A percentile compares a stretch with the other conserved stretches of the same genome.
These are phyloP conservation scores for Ganoderma meredithae DNA, from an alignment of 1,284 basidiomycete genomes.

Conservation along the genomic window DNA sequence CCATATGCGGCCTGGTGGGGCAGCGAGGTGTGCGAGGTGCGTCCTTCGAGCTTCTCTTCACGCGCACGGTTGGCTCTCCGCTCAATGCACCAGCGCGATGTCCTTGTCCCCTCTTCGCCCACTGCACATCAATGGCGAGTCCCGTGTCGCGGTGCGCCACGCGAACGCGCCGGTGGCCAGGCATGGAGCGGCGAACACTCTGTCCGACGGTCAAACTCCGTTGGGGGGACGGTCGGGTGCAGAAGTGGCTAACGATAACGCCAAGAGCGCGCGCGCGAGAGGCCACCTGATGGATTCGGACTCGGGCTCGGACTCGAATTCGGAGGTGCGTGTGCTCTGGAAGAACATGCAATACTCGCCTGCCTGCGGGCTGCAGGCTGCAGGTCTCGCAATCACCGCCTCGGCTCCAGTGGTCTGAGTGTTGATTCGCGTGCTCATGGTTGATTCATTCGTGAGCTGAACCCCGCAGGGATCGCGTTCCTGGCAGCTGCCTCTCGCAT, in stretches of 20 bases:
- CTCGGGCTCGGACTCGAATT: background rate
- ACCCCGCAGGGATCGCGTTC: background rate
- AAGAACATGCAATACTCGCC: background rate
- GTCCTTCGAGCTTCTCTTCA: no score
- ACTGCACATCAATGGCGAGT: background rate
- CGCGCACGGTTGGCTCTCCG: no score
- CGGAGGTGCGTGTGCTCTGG: background rate
- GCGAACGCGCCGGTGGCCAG: background rate
- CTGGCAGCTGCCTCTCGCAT: background rate
- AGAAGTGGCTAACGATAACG: background rate
- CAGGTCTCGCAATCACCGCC: background rate
- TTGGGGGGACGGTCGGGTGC: background rate
- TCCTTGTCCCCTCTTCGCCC: background rate
- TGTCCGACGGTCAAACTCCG: background rate
- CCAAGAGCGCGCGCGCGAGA: no score
- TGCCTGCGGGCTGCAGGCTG: background rate
- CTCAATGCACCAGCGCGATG: no score
- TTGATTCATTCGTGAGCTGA: background rate
- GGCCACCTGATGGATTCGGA: background rate
- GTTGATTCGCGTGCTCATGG: background rate
- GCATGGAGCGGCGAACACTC: background rate
- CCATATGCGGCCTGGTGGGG: background rate
- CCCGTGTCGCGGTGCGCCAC: background rate
- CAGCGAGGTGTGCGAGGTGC: constrained; percentile 2
- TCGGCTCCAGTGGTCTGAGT: background rate